Conservation (phyloP, 306 rosid genomes). For the Elaeagnus macrophylla region DNA sequence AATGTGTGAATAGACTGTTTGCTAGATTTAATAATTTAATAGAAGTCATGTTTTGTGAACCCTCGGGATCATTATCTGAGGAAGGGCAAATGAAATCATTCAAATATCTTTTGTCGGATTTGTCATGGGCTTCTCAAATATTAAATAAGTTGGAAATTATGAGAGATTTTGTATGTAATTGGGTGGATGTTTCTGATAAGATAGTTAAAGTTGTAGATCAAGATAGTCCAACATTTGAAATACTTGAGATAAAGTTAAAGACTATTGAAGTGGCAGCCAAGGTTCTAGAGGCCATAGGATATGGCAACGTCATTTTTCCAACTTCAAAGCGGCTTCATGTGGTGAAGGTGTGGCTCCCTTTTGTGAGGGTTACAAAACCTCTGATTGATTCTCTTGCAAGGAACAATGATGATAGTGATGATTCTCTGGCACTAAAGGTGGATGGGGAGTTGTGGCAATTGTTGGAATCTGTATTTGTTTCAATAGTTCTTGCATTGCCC, state of each 20-base stretch:
- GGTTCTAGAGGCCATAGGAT: conserved; percentile 74
- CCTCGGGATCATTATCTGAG: conserved; percentile 36
- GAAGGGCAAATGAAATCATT: conserved; percentile 38
- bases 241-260: conserved; percentile 44
- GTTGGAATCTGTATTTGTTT: conserved; percentile 67
- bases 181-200: conserved; percentile 79
- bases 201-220: conserved; percentile 52
- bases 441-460: conserved; percentile 81
- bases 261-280: conserved; percentile 67
- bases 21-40: conserved; percentile 39
- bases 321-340: conserved; percentile 52
- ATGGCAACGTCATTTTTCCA: conserved; percentile 65
- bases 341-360: conserved; percentile 86
- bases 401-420: conserved; percentile 30
- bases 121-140: conserved; percentile 76
- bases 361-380: conserved; percentile 80
- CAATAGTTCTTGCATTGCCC: conserved; percentile 74
- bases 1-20: conserved; percentile 51
- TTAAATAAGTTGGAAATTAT: conserved; percentile 65
- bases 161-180: conserved; percentile 62
- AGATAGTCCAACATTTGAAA: conserved; percentile 36
- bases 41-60: conserved; percentile 42
- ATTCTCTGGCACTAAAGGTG: conserved; percentile 29
- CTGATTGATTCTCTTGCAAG: conserved; percentile 39
- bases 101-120: conserved; percentile 52